Evolutionary conservation across 805 yeast genomes (phyloP).

Genomic region (Hanseniaspora singularis): DNA sequence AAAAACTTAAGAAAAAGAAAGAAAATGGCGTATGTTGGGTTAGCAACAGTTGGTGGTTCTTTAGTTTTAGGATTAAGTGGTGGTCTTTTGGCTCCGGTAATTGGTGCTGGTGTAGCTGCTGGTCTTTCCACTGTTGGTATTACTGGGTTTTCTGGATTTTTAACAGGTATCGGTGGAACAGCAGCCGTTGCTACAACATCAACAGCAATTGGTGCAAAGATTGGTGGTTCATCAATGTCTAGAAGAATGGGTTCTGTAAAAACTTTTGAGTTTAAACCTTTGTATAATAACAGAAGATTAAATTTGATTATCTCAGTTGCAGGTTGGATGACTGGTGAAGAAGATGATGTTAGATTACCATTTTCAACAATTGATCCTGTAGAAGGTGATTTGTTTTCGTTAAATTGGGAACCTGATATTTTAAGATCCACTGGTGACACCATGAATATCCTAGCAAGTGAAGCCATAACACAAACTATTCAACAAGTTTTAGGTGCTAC

Average conservation of each 20-base stretch:
- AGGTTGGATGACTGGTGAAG: constrained; percentile 95
- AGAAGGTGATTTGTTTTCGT: constrained; percentile 88
- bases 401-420: constrained; percentile 98
- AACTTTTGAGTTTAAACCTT: constrained; percentile 86
- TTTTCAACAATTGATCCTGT: constrained; percentile 94
- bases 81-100: constrained; percentile 91
- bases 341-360: constrained; percentile 92
- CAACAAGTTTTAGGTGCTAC: constrained; percentile 94
- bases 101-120: constrained; percentile 97
- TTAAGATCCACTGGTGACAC: constrained; percentile 93
- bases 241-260: constrained; percentile 81
- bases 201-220: constrained; percentile 78
- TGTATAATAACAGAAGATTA: constrained; percentile 81
- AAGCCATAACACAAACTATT: constrained; percentile 79
- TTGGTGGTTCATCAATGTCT: constrained; percentile 76
- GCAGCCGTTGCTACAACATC: constrained; percentile 88
- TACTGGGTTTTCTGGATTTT: constrained; percentile 79
- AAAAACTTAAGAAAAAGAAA: constrained; percentile 52
- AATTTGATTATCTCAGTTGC: constrained; percentile 79
- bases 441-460: constrained; percentile 82
- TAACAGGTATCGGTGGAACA: constrained; percentile 96
- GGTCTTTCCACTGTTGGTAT: constrained; percentile 92
- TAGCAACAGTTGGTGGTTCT: constrained; percentile 95
- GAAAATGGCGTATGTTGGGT: constrained; percentile 75
- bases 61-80: constrained; percentile 88